Evolutionary conservation across 495 filamentous ascomycete species (phyloP).

Genomic region (Daldinia vernicosa): DNA sequence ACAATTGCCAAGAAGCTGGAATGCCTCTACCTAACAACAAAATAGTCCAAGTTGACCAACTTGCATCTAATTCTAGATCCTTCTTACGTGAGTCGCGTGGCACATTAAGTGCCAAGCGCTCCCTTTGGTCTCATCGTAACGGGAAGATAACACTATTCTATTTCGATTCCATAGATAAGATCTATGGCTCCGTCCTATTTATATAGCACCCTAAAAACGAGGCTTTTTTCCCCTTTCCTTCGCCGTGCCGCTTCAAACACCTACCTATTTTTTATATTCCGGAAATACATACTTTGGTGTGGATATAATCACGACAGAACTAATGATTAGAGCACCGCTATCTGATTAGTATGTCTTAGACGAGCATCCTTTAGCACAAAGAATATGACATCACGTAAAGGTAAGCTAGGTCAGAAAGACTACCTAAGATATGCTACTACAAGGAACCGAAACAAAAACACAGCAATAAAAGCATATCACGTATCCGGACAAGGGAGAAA

Average conservation of each 20-base stretch:
- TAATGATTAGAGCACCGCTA: neutral
- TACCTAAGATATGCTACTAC: neutral
- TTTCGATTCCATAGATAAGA: conserved; percentile 1
- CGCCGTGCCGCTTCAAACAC: neutral
- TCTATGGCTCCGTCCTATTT: neutral
- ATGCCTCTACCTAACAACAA: neutral
- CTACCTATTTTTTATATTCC: neutral
- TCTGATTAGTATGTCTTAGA: neutral
- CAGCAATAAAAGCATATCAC: neutral
- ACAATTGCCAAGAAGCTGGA: conserved; percentile 3
- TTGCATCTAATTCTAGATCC: neutral
- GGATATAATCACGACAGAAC: neutral
- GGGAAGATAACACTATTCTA: neutral
- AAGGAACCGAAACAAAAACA: neutral
- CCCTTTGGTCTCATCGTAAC: conserved; percentile 5
- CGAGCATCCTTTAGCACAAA: neutral
- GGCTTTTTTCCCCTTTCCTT: neutral
- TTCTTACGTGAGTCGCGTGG: neutral
- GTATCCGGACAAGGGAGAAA: neutral
- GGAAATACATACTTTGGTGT: neutral
- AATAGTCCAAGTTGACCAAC: neutral
- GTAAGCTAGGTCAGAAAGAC: neutral
- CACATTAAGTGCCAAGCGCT: conserved; percentile 13
- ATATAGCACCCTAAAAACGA: conserved; percentile 1
- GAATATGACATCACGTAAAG: neutral